A percentile compares a stretch with the other conserved stretches of the same genome.
These are phyloP conservation scores for Lycium barbarum DNA, from an alignment of 257 asterid genomes.

Conservation along the genomic window DNA sequence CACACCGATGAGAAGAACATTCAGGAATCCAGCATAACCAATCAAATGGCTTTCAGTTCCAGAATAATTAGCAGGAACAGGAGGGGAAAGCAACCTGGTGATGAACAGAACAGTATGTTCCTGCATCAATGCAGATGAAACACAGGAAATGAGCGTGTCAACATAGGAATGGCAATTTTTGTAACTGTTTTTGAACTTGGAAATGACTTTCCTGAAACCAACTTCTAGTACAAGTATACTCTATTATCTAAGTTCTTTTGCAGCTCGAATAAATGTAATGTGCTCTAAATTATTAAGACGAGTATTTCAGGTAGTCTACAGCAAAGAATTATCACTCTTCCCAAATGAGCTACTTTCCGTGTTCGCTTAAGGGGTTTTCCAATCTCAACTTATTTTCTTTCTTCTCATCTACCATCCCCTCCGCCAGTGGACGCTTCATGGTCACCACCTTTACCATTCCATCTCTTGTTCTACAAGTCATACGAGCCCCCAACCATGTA, in stretches of 20 bases:
- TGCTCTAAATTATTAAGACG: not conserved
- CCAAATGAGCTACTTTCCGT: not conserved
- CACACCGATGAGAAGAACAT: constrained; percentile 85
- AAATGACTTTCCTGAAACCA: not conserved
- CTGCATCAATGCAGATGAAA: constrained; percentile 57
- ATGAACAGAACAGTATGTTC: constrained; percentile 80
- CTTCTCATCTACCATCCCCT: not conserved
- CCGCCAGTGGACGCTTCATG: not conserved
- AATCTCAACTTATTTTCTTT: not conserved
- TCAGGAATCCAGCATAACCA: constrained; percentile 81
- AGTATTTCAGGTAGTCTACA: not conserved
- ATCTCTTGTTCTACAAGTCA: constrained; percentile 3
- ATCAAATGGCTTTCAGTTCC: constrained; percentile 89
- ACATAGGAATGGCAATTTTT: constrained; percentile 16
- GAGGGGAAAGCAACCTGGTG: constrained; percentile 83
- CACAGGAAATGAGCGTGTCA: constrained; percentile 3
- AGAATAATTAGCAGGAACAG: constrained; percentile 69
- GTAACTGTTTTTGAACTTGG: not conserved
- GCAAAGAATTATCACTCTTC: not conserved
- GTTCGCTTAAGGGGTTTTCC: not conserved
- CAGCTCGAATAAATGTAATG: constrained; percentile 1
- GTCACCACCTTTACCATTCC: not conserved
- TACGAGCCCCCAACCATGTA: not conserved
- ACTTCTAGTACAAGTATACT: constrained; percentile 1
- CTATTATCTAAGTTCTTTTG: constrained; percentile 12